Percentiles rank a stretch among this genome's conserved stretches.
phyloP scores from a whole-genome alignment of 2,329 filamentous ascomycete species.

The Penicillium sp. region DNA sequence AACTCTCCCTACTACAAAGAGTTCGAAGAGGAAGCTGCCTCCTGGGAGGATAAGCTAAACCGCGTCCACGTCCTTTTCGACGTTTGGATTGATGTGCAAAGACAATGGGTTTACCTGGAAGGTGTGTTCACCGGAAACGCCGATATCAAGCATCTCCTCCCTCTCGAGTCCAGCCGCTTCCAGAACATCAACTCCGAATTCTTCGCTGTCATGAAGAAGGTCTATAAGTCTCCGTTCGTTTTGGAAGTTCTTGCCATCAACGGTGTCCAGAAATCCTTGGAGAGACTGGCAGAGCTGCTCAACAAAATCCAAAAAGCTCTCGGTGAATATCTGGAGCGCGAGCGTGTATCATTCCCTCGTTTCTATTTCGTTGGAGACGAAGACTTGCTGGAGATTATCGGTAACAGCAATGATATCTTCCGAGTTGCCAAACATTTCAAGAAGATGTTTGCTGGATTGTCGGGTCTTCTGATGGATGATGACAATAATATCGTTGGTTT shows the following conservation, averaged over 20 bases:
- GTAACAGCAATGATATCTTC: slow-evolving; percentile 96
- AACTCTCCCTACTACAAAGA: slow-evolving; percentile 99
- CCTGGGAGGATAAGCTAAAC: slow-evolving; percentile 98
- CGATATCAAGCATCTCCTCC: slow-evolving; percentile 96
- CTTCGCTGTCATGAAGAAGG: slow-evolving; percentile 99
- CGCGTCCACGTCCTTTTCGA: slow-evolving; percentile 97
- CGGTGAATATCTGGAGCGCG: slow-evolving; percentile 96
- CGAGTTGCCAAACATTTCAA: slow-evolving; percentile 98
- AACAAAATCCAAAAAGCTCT: slow-evolving; percentile 99
- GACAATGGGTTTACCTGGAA: slow-evolving; percentile 99
- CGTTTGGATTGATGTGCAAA: slow-evolving; percentile 99
- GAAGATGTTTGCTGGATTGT: slow-evolving; percentile 99
- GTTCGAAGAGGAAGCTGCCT: slow-evolving; percentile 94
- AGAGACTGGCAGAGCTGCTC: slow-evolving; percentile 91
- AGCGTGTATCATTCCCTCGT: slow-evolving; percentile 93
- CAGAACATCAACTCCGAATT: slow-evolving; percentile 99
- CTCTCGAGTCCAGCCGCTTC: slow-evolving; percentile 94
- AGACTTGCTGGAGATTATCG: slow-evolving; percentile 97
- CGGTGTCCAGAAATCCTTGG: slow-evolving; percentile 92
- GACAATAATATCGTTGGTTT: slow-evolving; percentile 88
- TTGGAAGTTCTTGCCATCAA: slow-evolving; percentile 95
- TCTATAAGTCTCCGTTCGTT: slow-evolving; percentile 93
- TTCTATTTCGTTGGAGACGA: slow-evolving; percentile 99
- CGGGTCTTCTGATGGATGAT: slow-evolving; percentile 87
- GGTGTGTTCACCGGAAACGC: slow-evolving; percentile 98